These are phyloP conservation scores for Stagonosporopsis cucurbitacearum DNA, from an alignment of 2,329 filamentous ascomycete genomes.

Conservation along the genomic window DNA sequence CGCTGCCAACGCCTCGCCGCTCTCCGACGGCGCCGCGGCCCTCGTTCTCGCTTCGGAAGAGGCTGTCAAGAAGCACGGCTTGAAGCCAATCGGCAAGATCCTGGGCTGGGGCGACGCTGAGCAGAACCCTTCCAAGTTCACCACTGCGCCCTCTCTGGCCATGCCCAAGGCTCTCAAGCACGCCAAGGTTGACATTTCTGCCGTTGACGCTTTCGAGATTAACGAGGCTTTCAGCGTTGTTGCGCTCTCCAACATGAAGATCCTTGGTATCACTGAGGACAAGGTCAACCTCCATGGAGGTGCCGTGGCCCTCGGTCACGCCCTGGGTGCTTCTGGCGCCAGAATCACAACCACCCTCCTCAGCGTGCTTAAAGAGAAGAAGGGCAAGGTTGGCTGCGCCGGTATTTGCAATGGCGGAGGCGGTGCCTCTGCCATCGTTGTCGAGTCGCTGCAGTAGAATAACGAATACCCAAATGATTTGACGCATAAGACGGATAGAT, in stretches of 20 bases:
- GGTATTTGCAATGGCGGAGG: slow-evolving; percentile 99
- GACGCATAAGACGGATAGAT: slow-evolving; percentile 14
- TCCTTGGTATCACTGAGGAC: slow-evolving; percentile 77
- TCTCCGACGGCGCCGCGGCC: slow-evolving; percentile 93
- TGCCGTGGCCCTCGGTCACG: slow-evolving; percentile 94
- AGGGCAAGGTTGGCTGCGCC: slow-evolving; percentile 89
- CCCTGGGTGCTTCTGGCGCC: slow-evolving; percentile 90
- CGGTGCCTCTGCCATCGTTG: slow-evolving; percentile 89
- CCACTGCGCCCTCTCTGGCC: slow-evolving; percentile 87
- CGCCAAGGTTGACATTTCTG: slow-evolving; percentile 77
- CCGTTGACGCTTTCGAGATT: slow-evolving; percentile 95
- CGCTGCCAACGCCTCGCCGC: slow-evolving; percentile 92
- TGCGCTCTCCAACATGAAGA: slow-evolving; percentile 93
- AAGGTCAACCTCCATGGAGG: slow-evolving; percentile 97
- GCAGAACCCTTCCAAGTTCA: slow-evolving; percentile 92
- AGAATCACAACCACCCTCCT: slow-evolving; percentile 91
- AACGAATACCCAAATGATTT: slow-evolving; percentile 20
- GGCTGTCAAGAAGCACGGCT: slow-evolving; percentile 87
- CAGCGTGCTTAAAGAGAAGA: slow-evolving; percentile 86
- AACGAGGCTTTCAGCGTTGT: slow-evolving; percentile 99
- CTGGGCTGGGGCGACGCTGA: slow-evolving; percentile 96
- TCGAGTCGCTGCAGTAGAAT: slow-evolving; percentile 65
- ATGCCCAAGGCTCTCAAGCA: slow-evolving; percentile 98
- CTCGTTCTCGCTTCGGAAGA: slow-evolving; percentile 92
- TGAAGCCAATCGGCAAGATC: slow-evolving; percentile 95